These are phyloP conservation scores for Leucocoprinus leucothites DNA, from an alignment of 768 basidiomycete species.

Conservation along the genomic window DNA sequence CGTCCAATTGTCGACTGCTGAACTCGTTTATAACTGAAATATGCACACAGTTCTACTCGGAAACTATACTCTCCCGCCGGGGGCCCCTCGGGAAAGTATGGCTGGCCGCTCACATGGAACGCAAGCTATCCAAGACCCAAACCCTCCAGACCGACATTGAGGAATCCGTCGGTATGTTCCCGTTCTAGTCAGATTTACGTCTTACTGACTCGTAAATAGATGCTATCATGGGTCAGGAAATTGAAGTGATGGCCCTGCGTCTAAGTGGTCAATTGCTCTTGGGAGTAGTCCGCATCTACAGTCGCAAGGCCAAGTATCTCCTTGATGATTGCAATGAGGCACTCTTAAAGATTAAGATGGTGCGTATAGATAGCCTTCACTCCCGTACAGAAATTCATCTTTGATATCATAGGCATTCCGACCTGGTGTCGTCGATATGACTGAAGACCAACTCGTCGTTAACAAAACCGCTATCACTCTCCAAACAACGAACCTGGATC, in stretches of 20 bases:
- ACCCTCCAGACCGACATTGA: slow-evolving; percentile 94
- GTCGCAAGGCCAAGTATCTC: slow-evolving; percentile 95
- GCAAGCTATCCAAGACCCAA: slow-evolving; percentile 94
- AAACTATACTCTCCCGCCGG: slow-evolving; percentile 89
- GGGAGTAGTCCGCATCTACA: slow-evolving; percentile 97
- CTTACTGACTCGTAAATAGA: slow-evolving; percentile 35
- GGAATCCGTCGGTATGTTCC: slow-evolving; percentile 77
- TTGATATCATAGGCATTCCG: slow-evolving; percentile 71
- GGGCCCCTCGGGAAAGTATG: slow-evolving; percentile 96
- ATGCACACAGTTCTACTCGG: slow-evolving; percentile 77
- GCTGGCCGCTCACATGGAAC: slow-evolving; percentile 98
- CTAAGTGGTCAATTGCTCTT: slow-evolving; percentile 95
- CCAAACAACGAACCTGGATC: slow-evolving; percentile 70
- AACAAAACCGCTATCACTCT: slow-evolving; percentile 88
- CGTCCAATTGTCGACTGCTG: neutral
- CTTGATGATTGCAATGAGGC: slow-evolving; percentile 98
- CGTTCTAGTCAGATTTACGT: neutral
- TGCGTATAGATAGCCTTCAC: slow-evolving; percentile 23
- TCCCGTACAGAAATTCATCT: slow-evolving; percentile 5
- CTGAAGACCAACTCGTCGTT: slow-evolving; percentile 88
- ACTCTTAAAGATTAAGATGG: slow-evolving; percentile 93
- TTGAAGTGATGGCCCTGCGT: slow-evolving; percentile 90
- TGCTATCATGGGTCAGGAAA: slow-evolving; percentile 92
- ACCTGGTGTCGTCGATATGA: slow-evolving; percentile 93
- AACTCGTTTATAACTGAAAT: neutral